A percentile compares a stretch with the other conserved stretches of the same genome.
phyloP scores from a whole-genome alignment of 495 filamentous ascomycete genomes.

The Bombardia bombarda region DNA sequence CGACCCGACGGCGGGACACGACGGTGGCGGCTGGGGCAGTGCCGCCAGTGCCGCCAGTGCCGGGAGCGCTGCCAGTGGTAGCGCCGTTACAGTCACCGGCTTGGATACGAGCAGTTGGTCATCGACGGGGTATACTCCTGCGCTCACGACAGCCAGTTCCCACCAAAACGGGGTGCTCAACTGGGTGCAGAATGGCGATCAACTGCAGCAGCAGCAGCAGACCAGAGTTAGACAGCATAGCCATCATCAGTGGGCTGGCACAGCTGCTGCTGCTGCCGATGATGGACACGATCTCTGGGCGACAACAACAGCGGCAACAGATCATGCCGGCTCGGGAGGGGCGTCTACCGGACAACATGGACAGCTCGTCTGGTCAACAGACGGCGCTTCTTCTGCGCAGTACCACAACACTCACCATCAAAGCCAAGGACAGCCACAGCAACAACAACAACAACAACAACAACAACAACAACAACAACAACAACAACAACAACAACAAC shows the following conservation, averaged over 20 bases:
- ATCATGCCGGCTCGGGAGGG: no score
- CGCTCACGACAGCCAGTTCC: neutral
- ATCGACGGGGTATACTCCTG: conserved; percentile 5
- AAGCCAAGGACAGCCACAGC: neutral
- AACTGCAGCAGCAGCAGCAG: neutral
- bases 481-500: neutral
- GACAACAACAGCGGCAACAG: no score
- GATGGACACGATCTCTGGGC: no score
- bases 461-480: neutral
- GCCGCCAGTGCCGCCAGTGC: neutral
- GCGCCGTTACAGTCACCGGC: neutral
- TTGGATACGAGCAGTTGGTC: neutral
- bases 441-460: neutral
- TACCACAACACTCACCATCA: neutral
- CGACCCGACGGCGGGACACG: conserved; percentile 2
- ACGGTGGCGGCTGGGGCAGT: neutral
- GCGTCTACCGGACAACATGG: no score
- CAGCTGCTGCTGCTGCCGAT: no score
- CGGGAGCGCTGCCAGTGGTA: neutral
- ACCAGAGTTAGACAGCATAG: neutral
- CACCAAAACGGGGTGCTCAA: neutral
- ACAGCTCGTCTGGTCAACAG: no score
- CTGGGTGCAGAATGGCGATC: neutral
- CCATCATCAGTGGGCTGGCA: no score
- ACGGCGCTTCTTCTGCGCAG: no score